These are phyloP conservation scores for Epichloe baconii DNA, from an alignment of 2,329 filamentous ascomycete species.

Conservation along the genomic window DNA sequence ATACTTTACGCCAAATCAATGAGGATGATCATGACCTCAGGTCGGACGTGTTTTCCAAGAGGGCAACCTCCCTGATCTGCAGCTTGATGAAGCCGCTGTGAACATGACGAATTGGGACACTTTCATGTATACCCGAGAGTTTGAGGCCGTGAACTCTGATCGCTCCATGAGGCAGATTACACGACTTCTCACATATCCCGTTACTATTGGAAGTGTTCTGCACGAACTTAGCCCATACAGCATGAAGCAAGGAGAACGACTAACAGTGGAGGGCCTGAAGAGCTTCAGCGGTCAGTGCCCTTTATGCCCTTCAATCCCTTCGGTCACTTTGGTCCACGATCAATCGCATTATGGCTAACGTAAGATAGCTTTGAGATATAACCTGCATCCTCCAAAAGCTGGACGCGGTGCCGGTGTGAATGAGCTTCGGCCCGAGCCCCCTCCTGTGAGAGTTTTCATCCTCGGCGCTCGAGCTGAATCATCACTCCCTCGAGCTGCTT, in stretches of 20 bases:
- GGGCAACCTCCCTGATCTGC: conserved; percentile 73
- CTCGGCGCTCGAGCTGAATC: conserved; percentile 95
- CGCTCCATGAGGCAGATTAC: conserved; percentile 87
- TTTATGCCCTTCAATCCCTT: not conserved
- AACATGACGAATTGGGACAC: conserved; percentile 99
- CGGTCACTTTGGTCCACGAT: not conserved
- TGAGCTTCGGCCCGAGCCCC: conserved; percentile 70
- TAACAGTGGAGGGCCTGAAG: conserved; percentile 83
- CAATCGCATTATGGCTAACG: not conserved
- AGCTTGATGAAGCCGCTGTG: conserved; percentile 83
- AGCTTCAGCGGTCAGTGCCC: conserved; percentile 71
- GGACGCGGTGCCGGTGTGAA: conserved; percentile 65
- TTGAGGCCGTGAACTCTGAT: conserved; percentile 81
- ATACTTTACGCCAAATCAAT: conserved; percentile 83
- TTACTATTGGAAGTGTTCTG: conserved; percentile 81
- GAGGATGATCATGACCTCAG: conserved; percentile 94
- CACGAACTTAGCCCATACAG: conserved; percentile 92
- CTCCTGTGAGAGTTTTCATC: conserved; percentile 83
- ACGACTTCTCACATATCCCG: conserved; percentile 80
- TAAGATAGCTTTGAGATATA: conserved; percentile 69
- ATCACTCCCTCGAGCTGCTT: conserved; percentile 82
- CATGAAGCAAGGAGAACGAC: conserved; percentile 57
- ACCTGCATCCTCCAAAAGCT: conserved; percentile 71
- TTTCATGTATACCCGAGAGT: conserved; percentile 83
- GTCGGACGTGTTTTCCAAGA: conserved; percentile 84